phyloP scores from a whole-genome alignment of 805 yeast species.

The Nakazawaea holstii region DNA sequence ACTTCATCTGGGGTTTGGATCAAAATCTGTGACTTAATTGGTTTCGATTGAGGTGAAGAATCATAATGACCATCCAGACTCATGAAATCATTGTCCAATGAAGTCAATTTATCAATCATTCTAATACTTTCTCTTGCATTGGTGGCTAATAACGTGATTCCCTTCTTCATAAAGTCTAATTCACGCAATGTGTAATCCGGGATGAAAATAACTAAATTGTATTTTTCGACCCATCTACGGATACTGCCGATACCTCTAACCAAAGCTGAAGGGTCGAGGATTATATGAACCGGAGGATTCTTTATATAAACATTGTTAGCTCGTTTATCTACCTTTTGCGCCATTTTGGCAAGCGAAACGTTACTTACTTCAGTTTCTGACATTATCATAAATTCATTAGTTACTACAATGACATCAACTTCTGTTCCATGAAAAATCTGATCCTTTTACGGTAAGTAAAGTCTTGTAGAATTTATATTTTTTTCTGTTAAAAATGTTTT shows the following conservation, averaged over 20 bases:
- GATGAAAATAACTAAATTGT: slow-evolving; percentile 37
- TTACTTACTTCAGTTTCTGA: neutral
- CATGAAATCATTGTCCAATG: slow-evolving; percentile 10
- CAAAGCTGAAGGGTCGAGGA: slow-evolving; percentile 64
- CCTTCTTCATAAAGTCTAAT: slow-evolving; percentile 52
- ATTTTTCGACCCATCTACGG: slow-evolving; percentile 51
- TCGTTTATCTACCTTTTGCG: neutral
- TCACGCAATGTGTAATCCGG: slow-evolving; percentile 56
- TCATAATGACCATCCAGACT: slow-evolving; percentile 8
- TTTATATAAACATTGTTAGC: neutral
- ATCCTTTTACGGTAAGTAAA: too few species aligned
- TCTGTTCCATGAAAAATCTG: neutral
- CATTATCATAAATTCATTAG: neutral
- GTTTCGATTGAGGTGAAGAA: too few species aligned
- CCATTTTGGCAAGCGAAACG: neutral
- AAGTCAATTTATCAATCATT: slow-evolving; percentile 44
- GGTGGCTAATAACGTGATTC: slow-evolving; percentile 49
- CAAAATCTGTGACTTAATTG: slow-evolving; percentile 3
- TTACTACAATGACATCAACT: slow-evolving; percentile 1
- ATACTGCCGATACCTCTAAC: slow-evolving; percentile 66
- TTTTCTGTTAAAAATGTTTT: too few species aligned
- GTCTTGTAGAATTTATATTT: too few species aligned
- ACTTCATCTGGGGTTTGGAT: slow-evolving; percentile 33
- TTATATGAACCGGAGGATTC: slow-evolving; percentile 28
- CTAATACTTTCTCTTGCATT: slow-evolving; percentile 62